These are phyloP conservation scores for Fraxinus excelsior DNA, from an alignment of 257 asterid species.

Conservation along the genomic window DNA sequence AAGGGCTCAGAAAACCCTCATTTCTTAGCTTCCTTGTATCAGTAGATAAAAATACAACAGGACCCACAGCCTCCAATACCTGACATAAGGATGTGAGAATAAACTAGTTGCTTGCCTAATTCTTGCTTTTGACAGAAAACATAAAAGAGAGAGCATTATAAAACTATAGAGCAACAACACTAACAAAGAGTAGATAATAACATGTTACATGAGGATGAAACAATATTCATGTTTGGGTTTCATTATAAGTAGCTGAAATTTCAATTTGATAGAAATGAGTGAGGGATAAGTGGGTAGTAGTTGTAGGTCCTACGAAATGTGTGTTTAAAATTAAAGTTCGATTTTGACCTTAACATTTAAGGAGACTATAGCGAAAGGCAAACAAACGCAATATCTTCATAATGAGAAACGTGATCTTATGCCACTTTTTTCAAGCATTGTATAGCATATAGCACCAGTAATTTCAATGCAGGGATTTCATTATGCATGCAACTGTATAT, in stretches of 20 bases:
- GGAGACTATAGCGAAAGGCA: too few relatives aligned
- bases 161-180: background rate
- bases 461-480: background rate
- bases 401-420: background rate
- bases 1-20: slow-evolving; percentile 97
- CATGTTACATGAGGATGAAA: background rate
- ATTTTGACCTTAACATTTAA: too few relatives aligned
- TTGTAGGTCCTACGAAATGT: too few relatives aligned
- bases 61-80: slow-evolving; percentile 99
- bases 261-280: too few relatives aligned
- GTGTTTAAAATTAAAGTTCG: too few relatives aligned
- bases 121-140: slow-evolving; percentile 14
- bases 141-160: background rate
- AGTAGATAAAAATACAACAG: slow-evolving; percentile 84
- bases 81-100: slow-evolving; percentile 37
- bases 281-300: too few relatives aligned
- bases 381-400: background rate
- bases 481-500: slow-evolving; percentile 7
- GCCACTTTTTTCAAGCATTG: slow-evolving; percentile 12
- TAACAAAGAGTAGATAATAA: background rate
- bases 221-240: background rate
- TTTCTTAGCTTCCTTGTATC: slow-evolving; percentile 97
- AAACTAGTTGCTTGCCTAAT: slow-evolving; percentile 23
- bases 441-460: background rate
- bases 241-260: too few relatives aligned